Evolutionary conservation across 495 filamentous ascomycete species (phyloP), one percentile per base, ranked within the genome.

Genomic region (Penicillium pulvis): DNA sequence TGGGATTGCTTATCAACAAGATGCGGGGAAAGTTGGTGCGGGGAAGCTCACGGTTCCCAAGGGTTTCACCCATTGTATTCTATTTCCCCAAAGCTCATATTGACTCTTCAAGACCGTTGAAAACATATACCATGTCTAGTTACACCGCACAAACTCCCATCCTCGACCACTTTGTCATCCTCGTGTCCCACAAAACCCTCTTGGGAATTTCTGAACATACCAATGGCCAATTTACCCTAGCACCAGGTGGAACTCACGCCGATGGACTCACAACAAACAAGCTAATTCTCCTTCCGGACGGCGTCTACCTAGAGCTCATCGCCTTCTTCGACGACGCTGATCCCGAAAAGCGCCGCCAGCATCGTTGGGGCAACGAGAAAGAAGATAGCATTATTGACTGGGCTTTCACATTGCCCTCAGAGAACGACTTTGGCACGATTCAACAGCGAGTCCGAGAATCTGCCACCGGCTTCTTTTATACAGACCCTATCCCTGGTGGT

Each of bases 331-430:
- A 59, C 20, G 49, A 59, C 5, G 26, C 57, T 16, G 59, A 62
- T 36, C 59, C 63, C 8, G 62, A 61, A 43, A 39, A 11, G 5
- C 61, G 64, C 43, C 54, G 46, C 3, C 44, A 56, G 1, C 64
- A 67, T 57, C 64, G 64, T 41, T 67, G 64, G 64, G 64, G 64
- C 39, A 64, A 61, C 6, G 55, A 53, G 4, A 59, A 46, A 12
- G 64, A 64, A 45, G 50, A 51, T 33, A 67, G 53, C 2, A 57
- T 67, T 30, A 62, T 67, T 30, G 64, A 67, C 53, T 67, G 64
- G 64, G 64, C 64, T n/a, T 61, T 67, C 48, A 67, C 64, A 10
- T 55, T 61, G 26, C 61, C 56, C 2, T 36, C 58, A 9, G 59
- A 61, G 14, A 48, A 36, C 10, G 64, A 64, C 19, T 67, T 67